Conservation (phyloP, 345 rosid genomes). For the Moringa oleifera region DNA sequence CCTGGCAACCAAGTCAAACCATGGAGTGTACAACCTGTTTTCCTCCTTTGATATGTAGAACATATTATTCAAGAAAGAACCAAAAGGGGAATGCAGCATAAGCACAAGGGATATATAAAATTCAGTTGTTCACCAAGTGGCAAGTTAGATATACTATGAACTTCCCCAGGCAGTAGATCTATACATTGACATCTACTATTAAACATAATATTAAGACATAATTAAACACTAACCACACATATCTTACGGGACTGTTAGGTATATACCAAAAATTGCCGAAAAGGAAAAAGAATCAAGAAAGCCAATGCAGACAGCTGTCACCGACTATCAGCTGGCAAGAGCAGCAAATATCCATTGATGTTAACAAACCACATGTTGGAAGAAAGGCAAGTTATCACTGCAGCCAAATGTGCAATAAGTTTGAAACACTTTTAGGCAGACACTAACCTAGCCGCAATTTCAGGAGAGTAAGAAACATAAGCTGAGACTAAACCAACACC, state of each 20-base stretch:
- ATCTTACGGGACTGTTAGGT: no score
- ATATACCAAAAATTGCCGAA: neutral
- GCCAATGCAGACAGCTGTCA: neutral
- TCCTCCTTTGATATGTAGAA: no score
- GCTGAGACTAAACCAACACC: constrained; percentile 84
- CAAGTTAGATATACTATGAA: no score
- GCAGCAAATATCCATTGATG: constrained; percentile 6
- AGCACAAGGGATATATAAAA: no score
- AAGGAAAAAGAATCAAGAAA: neutral
- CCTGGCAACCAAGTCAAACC: neutral
- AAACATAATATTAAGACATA: no score
- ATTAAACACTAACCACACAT: no score
- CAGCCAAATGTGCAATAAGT: neutral
- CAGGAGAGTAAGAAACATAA: constrained; percentile 77
- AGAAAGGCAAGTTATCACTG: neutral
- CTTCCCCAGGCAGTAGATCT: no score
- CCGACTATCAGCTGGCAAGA: neutral
- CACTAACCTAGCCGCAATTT: constrained; percentile 80
- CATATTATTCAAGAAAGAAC: no score
- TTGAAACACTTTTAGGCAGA: constrained; percentile 3
- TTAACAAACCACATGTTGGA: neutral
- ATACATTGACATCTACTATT: no score
- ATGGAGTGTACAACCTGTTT: no score
- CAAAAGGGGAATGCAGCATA: no score
- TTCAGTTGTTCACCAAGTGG: no score